A percentile compares a stretch with the other conserved stretches of the same genome.
Conservation (phyloP, 2,329 filamentous ascomycete species). For the Ustilaginoidea virens region DNA sequence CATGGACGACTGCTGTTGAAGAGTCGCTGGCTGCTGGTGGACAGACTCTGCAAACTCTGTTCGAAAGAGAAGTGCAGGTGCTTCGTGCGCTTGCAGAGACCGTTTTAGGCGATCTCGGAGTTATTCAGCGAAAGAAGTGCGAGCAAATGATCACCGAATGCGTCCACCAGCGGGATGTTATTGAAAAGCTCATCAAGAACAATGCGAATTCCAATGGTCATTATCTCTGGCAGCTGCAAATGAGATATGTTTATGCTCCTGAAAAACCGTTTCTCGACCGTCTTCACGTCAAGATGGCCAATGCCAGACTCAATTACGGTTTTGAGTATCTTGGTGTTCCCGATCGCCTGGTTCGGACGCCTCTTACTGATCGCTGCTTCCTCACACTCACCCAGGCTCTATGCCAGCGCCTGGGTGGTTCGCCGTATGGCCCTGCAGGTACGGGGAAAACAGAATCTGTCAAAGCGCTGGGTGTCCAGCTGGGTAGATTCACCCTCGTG, state of each 20-base stretch:
- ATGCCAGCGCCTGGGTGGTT: slow-evolving; percentile 88
- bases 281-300: slow-evolving; percentile 89
- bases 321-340: slow-evolving; percentile 97
- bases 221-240: slow-evolving; percentile 87
- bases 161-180: slow-evolving; percentile 89
- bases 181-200: slow-evolving; percentile 67
- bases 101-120: slow-evolving; percentile 76
- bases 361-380: slow-evolving; percentile 95
- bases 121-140: slow-evolving; percentile 86
- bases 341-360: slow-evolving; percentile 89
- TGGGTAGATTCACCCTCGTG: slow-evolving; percentile 93
- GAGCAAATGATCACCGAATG: slow-evolving; percentile 98
- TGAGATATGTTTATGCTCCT: slow-evolving; percentile 83
- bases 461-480: slow-evolving; percentile 89
- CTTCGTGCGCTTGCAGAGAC: slow-evolving; percentile 75
- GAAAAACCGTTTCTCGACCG: slow-evolving; percentile 72
- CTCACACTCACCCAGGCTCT: slow-evolving; percentile 91
- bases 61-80: slow-evolving; percentile 70
- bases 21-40: slow-evolving; percentile 59
- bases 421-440: slow-evolving; percentile 91
- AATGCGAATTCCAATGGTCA: slow-evolving; percentile 64
- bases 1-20: slow-evolving; percentile 84
- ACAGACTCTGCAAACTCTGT: slow-evolving; percentile 50
- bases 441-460: slow-evolving; percentile 99
- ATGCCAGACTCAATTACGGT: slow-evolving; percentile 86